phyloP scores from a whole-genome alignment of 768 basidiomycete genomes.

The Calocybe indica region DNA sequence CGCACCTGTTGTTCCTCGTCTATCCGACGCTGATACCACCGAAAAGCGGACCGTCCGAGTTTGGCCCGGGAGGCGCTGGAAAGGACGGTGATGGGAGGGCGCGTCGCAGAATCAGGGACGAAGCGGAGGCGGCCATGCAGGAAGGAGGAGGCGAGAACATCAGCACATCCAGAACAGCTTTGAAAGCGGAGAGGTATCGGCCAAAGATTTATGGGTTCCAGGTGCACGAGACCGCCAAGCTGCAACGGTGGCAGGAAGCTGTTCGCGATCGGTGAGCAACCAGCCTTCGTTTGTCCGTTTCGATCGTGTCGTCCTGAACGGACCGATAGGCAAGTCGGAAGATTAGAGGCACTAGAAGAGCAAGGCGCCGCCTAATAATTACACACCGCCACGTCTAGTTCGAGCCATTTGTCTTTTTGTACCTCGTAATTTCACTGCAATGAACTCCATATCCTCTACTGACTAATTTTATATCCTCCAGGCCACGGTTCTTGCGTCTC shows the following conservation, averaged over 20 bases:
- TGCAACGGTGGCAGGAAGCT: slow-evolving; percentile 96
- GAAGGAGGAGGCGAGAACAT: slow-evolving; percentile 60
- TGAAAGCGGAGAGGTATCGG: slow-evolving; percentile 88
- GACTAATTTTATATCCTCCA: too few relatives aligned
- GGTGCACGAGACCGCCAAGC: slow-evolving; percentile 86
- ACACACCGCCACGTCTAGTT: too few relatives aligned
- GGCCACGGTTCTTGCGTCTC: too few relatives aligned
- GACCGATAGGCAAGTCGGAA: slow-evolving; percentile 37
- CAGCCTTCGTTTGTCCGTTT: slow-evolving; percentile 1
- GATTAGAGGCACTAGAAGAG: slow-evolving; percentile 42
- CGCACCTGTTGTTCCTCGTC: slow-evolving; percentile 94
- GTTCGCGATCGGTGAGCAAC: slow-evolving; percentile 70
- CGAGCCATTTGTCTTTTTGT: too few relatives aligned
- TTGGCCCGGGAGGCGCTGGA: slow-evolving; percentile 18
- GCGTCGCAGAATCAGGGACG: slow-evolving; percentile 38
- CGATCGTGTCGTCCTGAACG: slow-evolving; percentile 4
- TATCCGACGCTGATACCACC: slow-evolving; percentile 90
- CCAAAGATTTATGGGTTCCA: slow-evolving; percentile 98
- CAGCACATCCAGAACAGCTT: slow-evolving; percentile 75
- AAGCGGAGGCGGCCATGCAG: slow-evolving; percentile 47
- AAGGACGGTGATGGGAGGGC: slow-evolving; percentile 25
- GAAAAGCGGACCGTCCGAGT: slow-evolving; percentile 51
- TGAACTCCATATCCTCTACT: too few relatives aligned
- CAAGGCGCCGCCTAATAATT: background rate
- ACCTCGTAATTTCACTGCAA: too few relatives aligned